Evolutionary conservation across 192 early-diverging fungal genomes (phyloP).

Genomic region (Gaertneriomyces semiglobifer): DNA sequence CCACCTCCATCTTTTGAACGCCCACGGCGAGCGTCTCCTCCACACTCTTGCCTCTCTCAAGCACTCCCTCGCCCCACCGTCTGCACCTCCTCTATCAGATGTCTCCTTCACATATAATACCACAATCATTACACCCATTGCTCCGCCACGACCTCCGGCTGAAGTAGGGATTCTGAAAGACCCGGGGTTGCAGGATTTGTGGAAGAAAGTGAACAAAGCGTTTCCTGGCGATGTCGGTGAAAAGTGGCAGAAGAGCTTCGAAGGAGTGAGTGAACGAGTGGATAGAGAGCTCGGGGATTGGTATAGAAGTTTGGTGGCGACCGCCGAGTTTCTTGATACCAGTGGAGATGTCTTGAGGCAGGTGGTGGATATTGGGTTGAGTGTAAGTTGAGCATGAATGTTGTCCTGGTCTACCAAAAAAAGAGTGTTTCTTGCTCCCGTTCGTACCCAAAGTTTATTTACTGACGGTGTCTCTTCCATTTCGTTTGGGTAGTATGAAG

Average conservation of each 20-base stretch:
- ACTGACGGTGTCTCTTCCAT: background rate
- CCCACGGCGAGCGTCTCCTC: conserved; percentile 25
- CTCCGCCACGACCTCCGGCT: conserved; percentile 28
- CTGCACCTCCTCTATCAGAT: conserved; percentile 15
- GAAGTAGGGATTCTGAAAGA: conserved; percentile 23
- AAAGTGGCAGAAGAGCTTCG: background rate
- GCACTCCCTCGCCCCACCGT: conserved; percentile 15
- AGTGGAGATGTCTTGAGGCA: conserved; percentile 11
- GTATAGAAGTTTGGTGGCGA: conserved; percentile 21
- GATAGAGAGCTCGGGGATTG: conserved; percentile 14
- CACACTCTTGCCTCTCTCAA: conserved; percentile 27
- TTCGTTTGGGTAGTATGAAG: conserved; percentile 22
- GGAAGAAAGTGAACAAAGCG: conserved; percentile 36
- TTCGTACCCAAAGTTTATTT: background rate
- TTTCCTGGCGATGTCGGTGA: conserved; percentile 23
- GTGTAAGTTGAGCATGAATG: background rate
- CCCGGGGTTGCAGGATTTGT: conserved; percentile 11
- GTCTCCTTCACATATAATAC: conserved; percentile 28
- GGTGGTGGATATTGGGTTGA: background rate
- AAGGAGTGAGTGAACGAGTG: background rate
- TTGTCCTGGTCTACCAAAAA: background rate
- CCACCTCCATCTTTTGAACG: conserved; percentile 25
- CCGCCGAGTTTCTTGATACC: conserved; percentile 21
- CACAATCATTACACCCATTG: conserved; percentile 16
- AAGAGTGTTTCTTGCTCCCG: background rate